Conservation (phyloP, 2,329 filamentous ascomycete genomes). For the Diplodia seriata region DNA sequence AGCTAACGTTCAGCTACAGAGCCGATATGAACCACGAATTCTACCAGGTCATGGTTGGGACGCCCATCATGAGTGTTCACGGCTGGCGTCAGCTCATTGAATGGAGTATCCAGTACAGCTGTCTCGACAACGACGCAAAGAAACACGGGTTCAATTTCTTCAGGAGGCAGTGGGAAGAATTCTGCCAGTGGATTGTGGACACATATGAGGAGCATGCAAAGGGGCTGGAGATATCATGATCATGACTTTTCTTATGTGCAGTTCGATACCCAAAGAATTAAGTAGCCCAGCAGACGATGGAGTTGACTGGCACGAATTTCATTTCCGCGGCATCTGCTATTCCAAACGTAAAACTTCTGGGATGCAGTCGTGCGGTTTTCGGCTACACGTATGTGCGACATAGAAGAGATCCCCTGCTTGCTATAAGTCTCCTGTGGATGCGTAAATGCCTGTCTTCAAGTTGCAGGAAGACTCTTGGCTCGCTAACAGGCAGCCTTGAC, state of each 20-base stretch:
- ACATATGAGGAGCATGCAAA: constrained; percentile 39
- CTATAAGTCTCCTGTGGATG: too few species aligned
- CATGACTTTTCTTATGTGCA: background rate
- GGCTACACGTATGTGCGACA: too few species aligned
- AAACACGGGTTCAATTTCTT: constrained; percentile 55
- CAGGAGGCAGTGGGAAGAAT: constrained; percentile 63
- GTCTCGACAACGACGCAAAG: constrained; percentile 50
- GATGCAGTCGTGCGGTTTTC: too few species aligned
- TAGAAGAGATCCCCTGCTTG: too few species aligned
- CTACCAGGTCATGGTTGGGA: constrained; percentile 76
- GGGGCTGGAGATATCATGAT: constrained; percentile 7
- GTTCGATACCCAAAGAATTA: background rate
- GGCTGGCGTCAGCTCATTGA: constrained; percentile 70
- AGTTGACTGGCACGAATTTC: too few species aligned
- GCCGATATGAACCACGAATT: constrained; percentile 78
- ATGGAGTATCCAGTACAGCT: constrained; percentile 57
- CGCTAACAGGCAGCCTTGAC: too few species aligned
- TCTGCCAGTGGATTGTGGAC: constrained; percentile 61
- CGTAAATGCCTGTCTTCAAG: too few species aligned
- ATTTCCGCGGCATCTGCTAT: too few species aligned
- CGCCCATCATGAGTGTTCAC: constrained; percentile 68
- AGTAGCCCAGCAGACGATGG: background rate
- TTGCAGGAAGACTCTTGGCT: too few species aligned
- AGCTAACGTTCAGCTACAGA: constrained; percentile 48
- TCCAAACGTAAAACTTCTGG: too few species aligned